phyloP scores from a whole-genome alignment of 164 flowering plant genomes.

The Piper betle region DNA sequence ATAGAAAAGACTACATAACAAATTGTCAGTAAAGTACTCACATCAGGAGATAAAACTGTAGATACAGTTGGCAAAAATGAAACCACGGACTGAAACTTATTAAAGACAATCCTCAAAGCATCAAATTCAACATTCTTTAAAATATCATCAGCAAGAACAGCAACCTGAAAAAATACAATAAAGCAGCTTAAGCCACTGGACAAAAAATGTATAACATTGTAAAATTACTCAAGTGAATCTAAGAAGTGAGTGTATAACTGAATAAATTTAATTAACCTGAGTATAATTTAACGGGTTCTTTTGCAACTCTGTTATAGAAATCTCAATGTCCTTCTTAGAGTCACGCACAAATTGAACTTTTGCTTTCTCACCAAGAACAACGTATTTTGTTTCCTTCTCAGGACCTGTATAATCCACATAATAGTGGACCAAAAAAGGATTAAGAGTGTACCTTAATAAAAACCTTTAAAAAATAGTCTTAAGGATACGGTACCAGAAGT shows the following conservation, averaged over 20 bases:
- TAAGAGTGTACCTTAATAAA: background rate
- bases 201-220: too few species aligned
- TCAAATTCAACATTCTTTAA: constrained; percentile 89
- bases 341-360: constrained; percentile 82
- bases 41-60: constrained; percentile 91
- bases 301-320: constrained; percentile 67
- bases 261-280: constrained; percentile 36
- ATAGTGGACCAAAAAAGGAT: background rate
- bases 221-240: too few species aligned
- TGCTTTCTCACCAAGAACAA: constrained; percentile 86
- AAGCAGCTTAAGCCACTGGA: background rate
- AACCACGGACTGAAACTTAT: constrained; percentile 80
- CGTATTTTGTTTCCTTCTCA: constrained; percentile 71
- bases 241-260: background rate
- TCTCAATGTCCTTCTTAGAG: constrained; percentile 64
- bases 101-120: constrained; percentile 75
- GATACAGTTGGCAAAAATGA: constrained; percentile 65
- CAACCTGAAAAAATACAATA: constrained; percentile 37
- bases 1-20: background rate
- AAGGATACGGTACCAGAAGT: constrained; percentile 38
- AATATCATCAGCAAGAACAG: constrained; percentile 91
- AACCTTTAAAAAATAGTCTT: constrained; percentile 2
- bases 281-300: constrained; percentile 83
- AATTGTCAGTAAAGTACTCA: constrained; percentile 8
- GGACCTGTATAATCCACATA: constrained; percentile 37